Evolutionary conservation across 2,329 filamentous ascomycete species (phyloP), one percentile per base, ranked within the genome.

Genomic region (Colletotrichum truncatum): DNA sequence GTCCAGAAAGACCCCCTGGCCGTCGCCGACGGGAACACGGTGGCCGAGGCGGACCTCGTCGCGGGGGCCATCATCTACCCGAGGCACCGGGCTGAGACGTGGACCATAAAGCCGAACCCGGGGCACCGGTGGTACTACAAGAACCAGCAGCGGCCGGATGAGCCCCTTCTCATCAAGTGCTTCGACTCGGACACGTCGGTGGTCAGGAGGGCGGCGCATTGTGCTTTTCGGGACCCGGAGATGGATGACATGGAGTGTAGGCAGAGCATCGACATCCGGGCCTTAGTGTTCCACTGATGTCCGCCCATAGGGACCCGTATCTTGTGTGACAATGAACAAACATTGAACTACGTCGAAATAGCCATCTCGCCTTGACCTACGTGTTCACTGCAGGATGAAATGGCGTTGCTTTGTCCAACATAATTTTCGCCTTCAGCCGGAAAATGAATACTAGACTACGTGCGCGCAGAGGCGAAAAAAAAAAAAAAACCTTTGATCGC

Each of bases 191-290:
- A 80, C 0, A 78, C 80, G 0, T 74, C 72, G 46, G 87, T 87
- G 63, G 86, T 85, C 14, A 86, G 87, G 0, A 76, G 86, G 57
- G 81, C 87, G 52, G 89, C 93, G 16, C 93, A 97, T 79, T 90
- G 90, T 8, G 93, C 93, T 1, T 98, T 97, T 77, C 81, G 84
- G 45, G 91, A 97, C 74, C 90, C 92, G 2, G 5, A 82, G 89
- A 67, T 93, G 91, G 3, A 86, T 88, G 4, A 89, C 34, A 93
- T 90, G 6, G 87, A 89, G 69, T 86, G 86, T 0, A 85, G 94
- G 70, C 92, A 97, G 83, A 97, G 93, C 75, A 97, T 98, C 74
- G 94, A 98, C 78, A 91, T 97, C 10, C 85, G 94, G 71, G 89
- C 92, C 32, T 81, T 97, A 76, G 91, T 97, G 0, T 97, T 97